A percentile compares a stretch with the other conserved stretches of the same genome.
Conservation (phyloP, 2,329 filamentous ascomycete species). For the Ophiostoma populinum region DNA sequence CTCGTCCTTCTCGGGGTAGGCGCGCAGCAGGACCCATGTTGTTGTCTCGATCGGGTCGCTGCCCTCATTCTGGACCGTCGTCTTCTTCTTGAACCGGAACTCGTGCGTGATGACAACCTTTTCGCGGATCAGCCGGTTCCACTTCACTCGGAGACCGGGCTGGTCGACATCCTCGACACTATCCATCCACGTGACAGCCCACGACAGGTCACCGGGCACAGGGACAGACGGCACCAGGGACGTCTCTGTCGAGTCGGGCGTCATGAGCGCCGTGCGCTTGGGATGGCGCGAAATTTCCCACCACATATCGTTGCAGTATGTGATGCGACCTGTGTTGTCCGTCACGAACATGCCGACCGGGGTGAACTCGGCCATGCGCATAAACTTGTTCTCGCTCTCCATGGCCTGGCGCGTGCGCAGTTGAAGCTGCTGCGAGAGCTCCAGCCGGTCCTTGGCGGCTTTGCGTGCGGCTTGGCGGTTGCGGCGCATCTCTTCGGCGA, state of each 20-base stretch:
- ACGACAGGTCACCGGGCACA: background rate
- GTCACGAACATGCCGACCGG: constrained; percentile 77
- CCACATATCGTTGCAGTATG: constrained; percentile 70
- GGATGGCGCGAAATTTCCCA: constrained; percentile 53
- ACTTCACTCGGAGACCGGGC: constrained; percentile 37
- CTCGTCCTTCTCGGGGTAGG: constrained; percentile 52
- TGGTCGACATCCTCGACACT: constrained; percentile 52
- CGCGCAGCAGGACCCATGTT: constrained; percentile 63
- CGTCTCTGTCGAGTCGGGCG: background rate
- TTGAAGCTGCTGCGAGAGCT: constrained; percentile 59
- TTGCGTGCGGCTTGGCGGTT: constrained; percentile 57
- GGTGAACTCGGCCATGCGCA: constrained; percentile 68
- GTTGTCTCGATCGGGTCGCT: constrained; percentile 20
- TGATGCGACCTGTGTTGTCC: constrained; percentile 51
- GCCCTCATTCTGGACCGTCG: constrained; percentile 41
- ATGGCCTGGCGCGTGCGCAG: constrained; percentile 43
- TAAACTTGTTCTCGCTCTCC: constrained; percentile 62
- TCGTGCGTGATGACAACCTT: constrained; percentile 51
- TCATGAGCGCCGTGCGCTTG: constrained; percentile 8
- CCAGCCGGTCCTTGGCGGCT: constrained; percentile 59
- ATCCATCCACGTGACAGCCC: constrained; percentile 48
- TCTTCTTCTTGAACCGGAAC: constrained; percentile 60
- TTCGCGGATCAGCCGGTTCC: constrained; percentile 43
- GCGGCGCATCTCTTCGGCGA: constrained; percentile 66
- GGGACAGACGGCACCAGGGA: background rate